A percentile compares a stretch with the other conserved stretches of the same genome.
Conservation (phyloP, 2,329 filamentous ascomycete genomes). For the Colletotrichum tamarilloi region DNA sequence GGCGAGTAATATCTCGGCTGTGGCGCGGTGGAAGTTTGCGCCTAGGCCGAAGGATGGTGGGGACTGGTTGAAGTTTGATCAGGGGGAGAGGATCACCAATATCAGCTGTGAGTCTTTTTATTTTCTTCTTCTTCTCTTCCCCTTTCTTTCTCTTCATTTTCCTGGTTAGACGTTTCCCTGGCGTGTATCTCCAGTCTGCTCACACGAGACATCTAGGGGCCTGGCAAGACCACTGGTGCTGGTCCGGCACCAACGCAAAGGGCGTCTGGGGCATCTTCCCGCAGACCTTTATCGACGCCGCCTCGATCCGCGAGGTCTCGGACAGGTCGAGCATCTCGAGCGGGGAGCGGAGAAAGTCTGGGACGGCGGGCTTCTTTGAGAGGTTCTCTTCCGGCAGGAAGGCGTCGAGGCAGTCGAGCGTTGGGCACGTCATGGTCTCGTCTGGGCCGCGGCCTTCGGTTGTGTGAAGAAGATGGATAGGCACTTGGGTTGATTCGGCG, state of each 20-base stretch:
- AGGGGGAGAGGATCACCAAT: constrained; percentile 74
- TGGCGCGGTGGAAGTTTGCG: constrained; percentile 65
- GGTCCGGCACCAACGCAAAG: constrained; percentile 63
- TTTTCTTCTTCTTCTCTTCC: background rate
- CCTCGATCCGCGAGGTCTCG: constrained; percentile 53
- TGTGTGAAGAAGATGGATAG: background rate
- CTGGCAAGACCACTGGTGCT: constrained; percentile 65
- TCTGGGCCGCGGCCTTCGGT: constrained; percentile 23
- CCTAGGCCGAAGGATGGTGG: constrained; percentile 53
- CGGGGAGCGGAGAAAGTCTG: constrained; percentile 48
- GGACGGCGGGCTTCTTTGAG: constrained; percentile 44
- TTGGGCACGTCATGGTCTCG: constrained; percentile 39
- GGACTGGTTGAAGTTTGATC: constrained; percentile 71
- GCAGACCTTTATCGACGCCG: constrained; percentile 58
- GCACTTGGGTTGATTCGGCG: background rate
- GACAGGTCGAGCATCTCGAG: constrained; percentile 45
- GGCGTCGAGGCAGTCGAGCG: constrained; percentile 42
- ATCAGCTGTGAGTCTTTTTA: constrained; percentile 61
- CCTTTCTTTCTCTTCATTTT: background rate
- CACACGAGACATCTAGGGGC: constrained; percentile 46
- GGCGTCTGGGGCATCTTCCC: constrained; percentile 66
- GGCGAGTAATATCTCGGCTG: constrained; percentile 59
- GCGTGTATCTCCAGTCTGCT: background rate
- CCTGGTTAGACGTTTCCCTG: background rate
- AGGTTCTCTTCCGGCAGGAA: constrained; percentile 47